Conservation (phyloP, 495 filamentous ascomycete genomes). For the Aspergillus taichungensis region DNA sequence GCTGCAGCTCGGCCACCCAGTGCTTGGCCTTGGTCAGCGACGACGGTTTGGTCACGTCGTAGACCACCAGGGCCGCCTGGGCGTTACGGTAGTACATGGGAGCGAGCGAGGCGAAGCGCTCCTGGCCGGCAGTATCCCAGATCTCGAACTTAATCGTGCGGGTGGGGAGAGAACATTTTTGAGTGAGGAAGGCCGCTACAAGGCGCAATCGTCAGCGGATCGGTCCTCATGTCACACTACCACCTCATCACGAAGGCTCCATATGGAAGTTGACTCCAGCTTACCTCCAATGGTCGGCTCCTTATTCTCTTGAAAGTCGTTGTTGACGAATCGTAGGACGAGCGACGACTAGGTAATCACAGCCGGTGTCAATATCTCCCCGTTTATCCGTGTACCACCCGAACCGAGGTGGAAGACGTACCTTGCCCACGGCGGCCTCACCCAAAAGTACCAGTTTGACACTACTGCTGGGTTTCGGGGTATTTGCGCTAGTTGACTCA, state of each 20-base stretch:
- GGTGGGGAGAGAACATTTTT: conserved; percentile 93
- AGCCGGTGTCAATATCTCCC: conserved; percentile 6
- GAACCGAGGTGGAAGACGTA: conserved; percentile 28
- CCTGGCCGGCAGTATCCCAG: conserved; percentile 98
- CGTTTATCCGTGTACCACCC: conserved; percentile 15
- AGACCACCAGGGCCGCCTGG: conserved; percentile 95
- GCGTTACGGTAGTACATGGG: conserved; percentile 99
- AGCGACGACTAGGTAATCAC: conserved; percentile 68
- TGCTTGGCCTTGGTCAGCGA: conserved; percentile 94
- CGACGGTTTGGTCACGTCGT: conserved; percentile 95
- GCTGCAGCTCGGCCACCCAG: conserved; percentile 96
- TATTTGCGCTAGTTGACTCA: conserved; percentile 42
- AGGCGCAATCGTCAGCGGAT: background rate
- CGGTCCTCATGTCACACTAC: too few relatives aligned
- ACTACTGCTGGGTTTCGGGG: conserved; percentile 94
- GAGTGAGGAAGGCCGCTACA: conserved; percentile 91
- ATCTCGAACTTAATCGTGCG: conserved; percentile 99
- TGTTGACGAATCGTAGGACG: conserved; percentile 96
- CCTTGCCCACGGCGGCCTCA: conserved; percentile 97
- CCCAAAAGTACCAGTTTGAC: conserved; percentile 97
- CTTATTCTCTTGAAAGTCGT: conserved; percentile 99
- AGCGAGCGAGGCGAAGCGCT: conserved; percentile 92
- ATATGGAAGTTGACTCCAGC: conserved; percentile 8
- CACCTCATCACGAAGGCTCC: too few relatives aligned
- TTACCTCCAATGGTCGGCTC: conserved; percentile 97